Conservation (phyloP, 495 filamentous ascomycete genomes). For the Penicillium longicatenatum region DNA sequence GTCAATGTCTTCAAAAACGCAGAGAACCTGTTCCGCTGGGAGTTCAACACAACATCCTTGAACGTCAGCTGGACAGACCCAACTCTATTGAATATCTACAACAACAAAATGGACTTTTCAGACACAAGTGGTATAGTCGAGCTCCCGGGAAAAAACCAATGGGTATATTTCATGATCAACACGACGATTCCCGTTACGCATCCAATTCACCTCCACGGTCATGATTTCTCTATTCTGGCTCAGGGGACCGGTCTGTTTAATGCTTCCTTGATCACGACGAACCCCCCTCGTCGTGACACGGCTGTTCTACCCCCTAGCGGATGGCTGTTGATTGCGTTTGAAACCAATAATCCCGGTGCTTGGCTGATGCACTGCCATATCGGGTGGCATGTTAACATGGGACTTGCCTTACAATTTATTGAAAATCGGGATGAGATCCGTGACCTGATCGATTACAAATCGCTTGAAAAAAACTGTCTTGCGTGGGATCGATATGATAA, state of each 20-base stretch:
- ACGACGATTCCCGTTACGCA: slow-evolving; percentile 19
- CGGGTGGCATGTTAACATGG: not conserved
- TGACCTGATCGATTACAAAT: not conserved
- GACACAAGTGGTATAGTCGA: slow-evolving; percentile 19
- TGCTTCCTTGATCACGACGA: not conserved
- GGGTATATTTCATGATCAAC: slow-evolving; percentile 54
- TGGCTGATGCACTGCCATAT: slow-evolving; percentile 18
- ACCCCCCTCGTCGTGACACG: slow-evolving; percentile 16
- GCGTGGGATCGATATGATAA: not conserved
- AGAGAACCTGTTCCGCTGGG: slow-evolving; percentile 26
- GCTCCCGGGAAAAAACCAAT: slow-evolving; percentile 56
- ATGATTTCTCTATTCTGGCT: slow-evolving; percentile 28
- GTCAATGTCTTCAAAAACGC: slow-evolving; percentile 16
- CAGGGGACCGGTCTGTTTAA: slow-evolving; percentile 12
- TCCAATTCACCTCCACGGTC: slow-evolving; percentile 28
- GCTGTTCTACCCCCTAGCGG: slow-evolving; percentile 11
- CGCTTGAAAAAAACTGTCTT: not conserved
- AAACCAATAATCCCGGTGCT: not conserved
- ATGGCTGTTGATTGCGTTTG: slow-evolving; percentile 8
- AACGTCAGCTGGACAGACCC: slow-evolving; percentile 26
- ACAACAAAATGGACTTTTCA: slow-evolving; percentile 16
- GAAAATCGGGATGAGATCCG: not conserved
- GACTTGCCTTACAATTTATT: not conserved
- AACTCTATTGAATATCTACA: slow-evolving; percentile 22
- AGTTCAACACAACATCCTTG: slow-evolving; percentile 26